Percentiles rank a stretch among this genome's conserved stretches.
These are phyloP conservation scores for Backusella circina DNA, from an alignment of 192 early-diverging fungal species.

Conservation along the genomic window DNA sequence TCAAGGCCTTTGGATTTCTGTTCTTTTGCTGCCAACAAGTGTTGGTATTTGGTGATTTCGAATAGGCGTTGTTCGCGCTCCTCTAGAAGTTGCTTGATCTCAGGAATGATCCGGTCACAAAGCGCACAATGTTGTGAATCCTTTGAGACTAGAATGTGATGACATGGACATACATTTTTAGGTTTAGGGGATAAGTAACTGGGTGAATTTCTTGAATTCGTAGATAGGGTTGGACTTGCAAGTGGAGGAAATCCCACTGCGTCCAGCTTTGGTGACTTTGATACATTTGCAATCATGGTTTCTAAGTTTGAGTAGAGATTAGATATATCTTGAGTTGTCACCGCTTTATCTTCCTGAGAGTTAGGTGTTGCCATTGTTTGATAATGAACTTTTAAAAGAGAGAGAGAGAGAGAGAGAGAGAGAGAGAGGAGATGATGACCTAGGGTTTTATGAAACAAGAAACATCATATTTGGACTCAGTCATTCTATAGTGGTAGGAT, in stretches of 20 bases:
- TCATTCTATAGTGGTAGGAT: not conserved
- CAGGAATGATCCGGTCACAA: conserved; percentile 24
- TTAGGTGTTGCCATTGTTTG: not conserved
- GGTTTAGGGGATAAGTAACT: conserved; percentile 18
- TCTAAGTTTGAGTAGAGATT: conserved; percentile 50
- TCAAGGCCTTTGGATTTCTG: not conserved
- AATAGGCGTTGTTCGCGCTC: conserved; percentile 8
- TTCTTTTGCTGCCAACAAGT: not conserved
- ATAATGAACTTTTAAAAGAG: not conserved
- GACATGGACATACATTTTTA: conserved; percentile 20
- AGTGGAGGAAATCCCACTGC: not conserved
- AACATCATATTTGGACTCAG: conserved; percentile 3
- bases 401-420: not conserved
- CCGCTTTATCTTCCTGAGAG: not conserved
- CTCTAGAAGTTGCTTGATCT: conserved; percentile 18
- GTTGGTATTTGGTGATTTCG: not conserved
- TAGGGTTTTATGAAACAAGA: not conserved
- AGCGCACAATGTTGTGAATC: conserved; percentile 23
- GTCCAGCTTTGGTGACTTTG: not conserved
- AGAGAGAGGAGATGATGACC: not conserved
- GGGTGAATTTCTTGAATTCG: conserved; percentile 2
- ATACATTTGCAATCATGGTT: conserved; percentile 43
- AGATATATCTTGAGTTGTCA: conserved; percentile 47
- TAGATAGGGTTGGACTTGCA: not conserved
- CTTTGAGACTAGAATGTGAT: conserved; percentile 19